Conservation (phyloP, 2,329 filamentous ascomycete genomes). For the Aspergillus pseudotamarii region DNA sequence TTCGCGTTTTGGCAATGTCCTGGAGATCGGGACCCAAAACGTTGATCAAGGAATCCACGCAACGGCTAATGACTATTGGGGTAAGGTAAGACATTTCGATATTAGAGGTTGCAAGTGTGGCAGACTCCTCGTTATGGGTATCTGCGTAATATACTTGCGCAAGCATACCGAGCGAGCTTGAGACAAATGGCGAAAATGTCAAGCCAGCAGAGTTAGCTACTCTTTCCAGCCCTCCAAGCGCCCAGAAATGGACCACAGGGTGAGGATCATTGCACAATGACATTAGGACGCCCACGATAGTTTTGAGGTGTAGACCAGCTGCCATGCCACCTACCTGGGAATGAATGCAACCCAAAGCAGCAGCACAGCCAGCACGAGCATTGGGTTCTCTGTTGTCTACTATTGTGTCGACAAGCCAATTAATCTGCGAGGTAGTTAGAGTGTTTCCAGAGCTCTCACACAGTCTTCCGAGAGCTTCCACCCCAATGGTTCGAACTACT, state of each 20-base stretch:
- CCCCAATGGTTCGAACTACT: constrained; percentile 81
- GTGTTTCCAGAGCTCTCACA: constrained; percentile 83
- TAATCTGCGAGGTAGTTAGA: constrained; percentile 88
- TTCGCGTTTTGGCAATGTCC: constrained; percentile 86
- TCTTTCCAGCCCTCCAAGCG: constrained; percentile 80
- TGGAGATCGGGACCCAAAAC: constrained; percentile 94
- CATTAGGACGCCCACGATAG: constrained; percentile 97
- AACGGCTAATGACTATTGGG: constrained; percentile 78
- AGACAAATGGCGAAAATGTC: constrained; percentile 87
- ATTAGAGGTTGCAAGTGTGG: constrained; percentile 81
- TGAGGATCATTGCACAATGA: constrained; percentile 95
- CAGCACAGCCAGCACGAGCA: constrained; percentile 89
- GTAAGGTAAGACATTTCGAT: constrained; percentile 84
- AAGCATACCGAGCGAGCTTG: constrained; percentile 88
- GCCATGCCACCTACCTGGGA: constrained; percentile 97
- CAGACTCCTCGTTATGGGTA: constrained; percentile 83
- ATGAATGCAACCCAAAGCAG: constrained; percentile 90
- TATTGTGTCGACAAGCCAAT: constrained; percentile 89
- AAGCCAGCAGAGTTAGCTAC: constrained; percentile 91
- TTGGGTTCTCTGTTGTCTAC: constrained; percentile 91
- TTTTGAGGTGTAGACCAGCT: constrained; percentile 93
- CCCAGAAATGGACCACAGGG: constrained; percentile 94
- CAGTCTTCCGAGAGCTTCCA: constrained; percentile 80
- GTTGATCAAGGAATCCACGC: constrained; percentile 93
- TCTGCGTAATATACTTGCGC: constrained; percentile 91